Evolutionary conservation across 202 grass and related monocot genomes (phyloP).

Genomic region (Setaria viridis): DNA sequence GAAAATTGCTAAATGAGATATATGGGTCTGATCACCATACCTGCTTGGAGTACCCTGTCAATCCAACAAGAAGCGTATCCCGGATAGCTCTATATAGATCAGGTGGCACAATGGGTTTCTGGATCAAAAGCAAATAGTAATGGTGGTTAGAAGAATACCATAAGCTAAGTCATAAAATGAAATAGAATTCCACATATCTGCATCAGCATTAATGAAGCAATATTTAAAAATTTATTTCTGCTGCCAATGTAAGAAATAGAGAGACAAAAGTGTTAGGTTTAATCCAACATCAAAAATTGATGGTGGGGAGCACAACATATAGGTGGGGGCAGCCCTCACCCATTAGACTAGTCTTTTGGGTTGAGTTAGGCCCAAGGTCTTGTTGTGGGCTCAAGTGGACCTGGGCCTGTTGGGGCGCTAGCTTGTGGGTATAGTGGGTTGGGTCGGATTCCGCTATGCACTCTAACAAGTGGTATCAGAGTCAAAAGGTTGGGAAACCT

Average conservation of each 20-base stretch:
- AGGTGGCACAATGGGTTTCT: constrained; percentile 87
- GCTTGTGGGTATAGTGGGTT: too few species aligned
- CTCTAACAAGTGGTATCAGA: too few species aligned
- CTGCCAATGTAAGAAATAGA: neutral
- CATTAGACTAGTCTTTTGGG: too few species aligned
- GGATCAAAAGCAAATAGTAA: constrained; percentile 45
- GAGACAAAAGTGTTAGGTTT: neutral
- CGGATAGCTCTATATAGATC: constrained; percentile 81
- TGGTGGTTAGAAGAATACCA: constrained; percentile 37
- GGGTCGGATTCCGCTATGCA: too few species aligned
- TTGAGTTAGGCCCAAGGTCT: too few species aligned
- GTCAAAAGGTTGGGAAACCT: too few species aligned
- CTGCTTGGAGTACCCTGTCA: constrained; percentile 93
- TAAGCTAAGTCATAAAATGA: constrained; percentile 17
- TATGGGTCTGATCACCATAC: constrained; percentile 44
- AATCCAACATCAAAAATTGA: too few species aligned
- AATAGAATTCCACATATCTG: neutral
- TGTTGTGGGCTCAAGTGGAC: too few species aligned
- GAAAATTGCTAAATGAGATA: neutral
- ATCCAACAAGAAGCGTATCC: constrained; percentile 83
- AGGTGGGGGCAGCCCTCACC: too few species aligned
- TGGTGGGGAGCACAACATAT: too few species aligned
- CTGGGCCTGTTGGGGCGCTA: too few species aligned
- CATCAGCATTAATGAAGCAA: constrained; percentile 19
- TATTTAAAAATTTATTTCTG: neutral